Evolutionary conservation across 2,329 filamentous ascomycete genomes (phyloP), one percentile per base, ranked within the genome.

Genomic region (Aaosphaeria arxii): DNA sequence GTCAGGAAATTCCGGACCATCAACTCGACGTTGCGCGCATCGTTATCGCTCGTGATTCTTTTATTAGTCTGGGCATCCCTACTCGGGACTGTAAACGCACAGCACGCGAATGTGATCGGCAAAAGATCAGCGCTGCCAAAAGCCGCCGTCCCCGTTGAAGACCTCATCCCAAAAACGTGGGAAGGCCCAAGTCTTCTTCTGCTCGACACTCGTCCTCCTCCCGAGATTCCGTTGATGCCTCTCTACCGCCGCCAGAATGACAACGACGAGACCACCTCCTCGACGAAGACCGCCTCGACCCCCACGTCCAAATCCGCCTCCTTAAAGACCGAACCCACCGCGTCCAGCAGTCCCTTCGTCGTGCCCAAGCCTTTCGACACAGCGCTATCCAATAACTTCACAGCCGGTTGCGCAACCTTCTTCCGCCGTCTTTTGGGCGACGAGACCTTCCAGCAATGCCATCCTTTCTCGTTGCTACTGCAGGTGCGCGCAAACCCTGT

Each of bases 391-490:
- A 78, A 74, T 63, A 81, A 80, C 61, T 79, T 79, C 63, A 80
- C 78, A 7, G 65, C 66, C 32, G 72, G 74, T 5, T 91, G 88
- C 62, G 81, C 84, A 3, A 66, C 65, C 5, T 91, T 92, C 71
- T 85, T 95, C 67, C 76, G 81, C 44, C 69, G 68, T 2, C 83
- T 95, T 59, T 77, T 94, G 44, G 73, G 71, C 42, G 81, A 89
- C 63, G 64, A 78, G 5, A 84, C 81, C 4, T 90, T 94, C 58
- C 80, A 82, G 57, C 69, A 79, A 44, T 97, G 92, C 73, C 83
- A 91, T 56, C 89, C 92, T 0, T 77, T 96, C 48, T 96, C 91
- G 1, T 77, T 96, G 59, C 81, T 97, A 55, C 76, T 97, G 7
- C 83, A 88, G 76, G 88, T 89, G 73, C 64, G 81, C 53, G 31